Percentiles rank a stretch among this genome's conserved stretches.
phyloP scores from a whole-genome alignment of 1,139 yeast genomes.

The Pichia sp. region DNA sequence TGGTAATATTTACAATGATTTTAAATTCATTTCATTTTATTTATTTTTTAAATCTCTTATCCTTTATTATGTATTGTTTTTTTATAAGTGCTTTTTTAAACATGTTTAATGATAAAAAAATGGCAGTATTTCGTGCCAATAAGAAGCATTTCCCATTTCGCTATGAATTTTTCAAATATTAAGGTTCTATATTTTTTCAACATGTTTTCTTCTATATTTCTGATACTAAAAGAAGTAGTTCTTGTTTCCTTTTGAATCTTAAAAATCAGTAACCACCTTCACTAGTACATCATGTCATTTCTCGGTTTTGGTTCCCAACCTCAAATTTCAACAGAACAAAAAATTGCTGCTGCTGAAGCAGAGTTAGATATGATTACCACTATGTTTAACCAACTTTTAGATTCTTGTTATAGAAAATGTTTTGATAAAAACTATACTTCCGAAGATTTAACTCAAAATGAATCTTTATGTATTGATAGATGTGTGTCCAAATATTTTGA shows the following conservation, averaged over 20 bases:
- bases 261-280: background rate
- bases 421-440: constrained; percentile 61
- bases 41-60: too few species aligned
- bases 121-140: constrained; percentile 11
- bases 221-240: too few species aligned
- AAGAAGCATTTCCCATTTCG: background rate
- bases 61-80: too few species aligned
- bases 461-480: constrained; percentile 89
- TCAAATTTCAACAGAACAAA: constrained; percentile 66
- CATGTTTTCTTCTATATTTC: too few species aligned
- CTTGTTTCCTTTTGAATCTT: too few species aligned
- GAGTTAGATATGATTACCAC: constrained; percentile 96
- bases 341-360: constrained; percentile 77
- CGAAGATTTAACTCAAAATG: constrained; percentile 76
- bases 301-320: constrained; percentile 75
- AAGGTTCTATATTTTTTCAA: too few species aligned
- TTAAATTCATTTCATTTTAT: background rate
- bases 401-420: constrained; percentile 88
- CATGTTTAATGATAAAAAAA: background rate
- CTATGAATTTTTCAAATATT: too few species aligned
- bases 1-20: constrained; percentile 6
- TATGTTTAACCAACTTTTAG: constrained; percentile 84
- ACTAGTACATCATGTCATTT: constrained; percentile 46
- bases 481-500: constrained; percentile 97
- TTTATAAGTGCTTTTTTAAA: too few species aligned